Conservation (phyloP, 192 early-diverging fungal species). For the Rhizoclosmatium sp. region DNA sequence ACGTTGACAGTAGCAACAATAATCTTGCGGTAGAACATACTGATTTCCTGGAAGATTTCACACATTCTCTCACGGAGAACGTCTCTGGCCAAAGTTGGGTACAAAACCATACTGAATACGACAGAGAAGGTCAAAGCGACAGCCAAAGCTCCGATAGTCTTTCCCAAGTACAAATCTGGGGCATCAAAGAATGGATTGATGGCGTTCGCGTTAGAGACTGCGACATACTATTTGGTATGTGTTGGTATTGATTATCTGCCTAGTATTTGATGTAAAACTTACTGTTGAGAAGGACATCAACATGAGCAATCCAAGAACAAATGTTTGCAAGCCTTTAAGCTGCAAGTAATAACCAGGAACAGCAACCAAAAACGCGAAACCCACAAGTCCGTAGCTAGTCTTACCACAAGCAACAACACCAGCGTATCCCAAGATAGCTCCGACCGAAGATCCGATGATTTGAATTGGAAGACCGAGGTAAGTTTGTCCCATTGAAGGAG, state of each 20-base stretch:
- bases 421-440: constrained; percentile 10
- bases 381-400: neutral
- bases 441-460: constrained; percentile 22
- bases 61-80: constrained; percentile 9
- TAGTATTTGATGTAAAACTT: neutral
- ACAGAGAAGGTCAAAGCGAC: constrained; percentile 15
- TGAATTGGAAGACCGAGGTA: constrained; percentile 31
- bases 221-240: neutral
- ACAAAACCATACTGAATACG: constrained; percentile 41
- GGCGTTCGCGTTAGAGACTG: constrained; percentile 6
- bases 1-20: constrained; percentile 15
- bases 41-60: constrained; percentile 21
- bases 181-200: constrained; percentile 25
- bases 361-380: constrained; percentile 17
- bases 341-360: constrained; percentile 18
- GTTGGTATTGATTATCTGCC: no score
- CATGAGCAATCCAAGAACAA: constrained; percentile 29
- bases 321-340: neutral
- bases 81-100: constrained; percentile 35
- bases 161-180: constrained; percentile 18
- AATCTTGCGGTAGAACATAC: constrained; percentile 31
- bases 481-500: constrained; percentile 34
- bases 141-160: constrained; percentile 2
- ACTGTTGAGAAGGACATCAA: constrained; percentile 30
- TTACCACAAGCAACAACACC: constrained; percentile 11